These are phyloP conservation scores for Solanum hybrid DNA, from an alignment of 305 asterid genomes.

Conservation along the genomic window DNA sequence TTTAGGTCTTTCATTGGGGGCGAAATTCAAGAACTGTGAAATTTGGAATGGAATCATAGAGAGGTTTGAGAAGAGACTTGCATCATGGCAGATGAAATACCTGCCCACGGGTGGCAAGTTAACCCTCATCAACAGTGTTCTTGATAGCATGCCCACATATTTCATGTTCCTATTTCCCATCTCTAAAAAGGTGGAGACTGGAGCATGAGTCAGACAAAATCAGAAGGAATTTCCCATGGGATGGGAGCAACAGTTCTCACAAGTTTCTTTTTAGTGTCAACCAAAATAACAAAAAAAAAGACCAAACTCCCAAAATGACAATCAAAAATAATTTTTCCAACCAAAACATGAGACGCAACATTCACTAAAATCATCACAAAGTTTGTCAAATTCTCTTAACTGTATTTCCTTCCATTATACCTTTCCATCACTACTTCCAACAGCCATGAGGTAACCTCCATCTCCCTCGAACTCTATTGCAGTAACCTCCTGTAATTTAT, in stretches of 20 bases:
- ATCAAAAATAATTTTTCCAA: background rate
- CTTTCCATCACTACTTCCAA: slow-evolving; percentile 93
- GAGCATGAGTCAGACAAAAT: background rate
- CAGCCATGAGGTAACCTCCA: slow-evolving; percentile 77
- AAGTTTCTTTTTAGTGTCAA: background rate
- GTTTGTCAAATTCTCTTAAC: background rate
- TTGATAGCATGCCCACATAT: background rate
- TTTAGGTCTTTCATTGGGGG: background rate
- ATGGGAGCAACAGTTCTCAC: background rate
- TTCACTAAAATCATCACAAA: background rate
- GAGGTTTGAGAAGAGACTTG: background rate
- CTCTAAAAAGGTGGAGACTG: background rate
- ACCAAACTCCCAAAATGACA: background rate
- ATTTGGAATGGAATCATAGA: background rate
- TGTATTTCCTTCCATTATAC: slow-evolving; percentile 25
- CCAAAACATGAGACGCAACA: background rate
- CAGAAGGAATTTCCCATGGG: background rate
- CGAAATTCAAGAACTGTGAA: background rate
- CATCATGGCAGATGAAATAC: background rate
- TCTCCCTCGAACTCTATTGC: slow-evolving; percentile 84
- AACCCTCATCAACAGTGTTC: background rate
- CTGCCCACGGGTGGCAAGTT: background rate
- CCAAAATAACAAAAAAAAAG: background rate
- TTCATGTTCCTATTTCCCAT: background rate
- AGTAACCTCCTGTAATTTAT: slow-evolving; percentile 61